A percentile compares a stretch with the other conserved stretches of the same genome.
These are phyloP conservation scores for Maudiozyma saulgeensis DNA, from an alignment of 805 yeast genomes.

Conservation along the genomic window DNA sequence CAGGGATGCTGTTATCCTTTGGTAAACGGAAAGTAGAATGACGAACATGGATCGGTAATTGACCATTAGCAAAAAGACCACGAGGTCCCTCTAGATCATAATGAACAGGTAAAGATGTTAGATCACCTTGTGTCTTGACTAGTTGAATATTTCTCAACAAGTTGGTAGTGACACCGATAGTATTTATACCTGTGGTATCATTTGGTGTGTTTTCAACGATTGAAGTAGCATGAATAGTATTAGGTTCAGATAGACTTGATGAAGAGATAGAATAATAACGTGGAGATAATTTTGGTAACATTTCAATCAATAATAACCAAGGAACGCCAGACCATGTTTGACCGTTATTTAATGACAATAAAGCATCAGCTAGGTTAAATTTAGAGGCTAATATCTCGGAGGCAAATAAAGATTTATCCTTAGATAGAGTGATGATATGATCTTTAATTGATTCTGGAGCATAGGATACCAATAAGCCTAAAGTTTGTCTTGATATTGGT, in stretches of 20 bases:
- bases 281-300: constrained; percentile 74
- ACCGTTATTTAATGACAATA: constrained; percentile 53
- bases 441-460: constrained; percentile 59
- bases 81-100: constrained; percentile 86
- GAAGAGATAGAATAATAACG: constrained; percentile 96
- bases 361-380: constrained; percentile 67
- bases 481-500: constrained; percentile 81
- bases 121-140: constrained; percentile 38
- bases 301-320: constrained; percentile 74
- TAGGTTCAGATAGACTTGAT: constrained; percentile 68
- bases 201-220: constrained; percentile 64
- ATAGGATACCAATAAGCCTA: constrained; percentile 63
- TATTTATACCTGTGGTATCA: constrained; percentile 19
- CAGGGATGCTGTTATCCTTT: constrained; percentile 68
- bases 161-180: constrained; percentile 82
- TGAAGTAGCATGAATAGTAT: constrained; percentile 74
- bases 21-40: constrained; percentile 94
- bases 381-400: constrained; percentile 49
- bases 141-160: constrained; percentile 64
- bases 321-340: constrained; percentile 70
- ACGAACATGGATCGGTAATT: constrained; percentile 85
- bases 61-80: constrained; percentile 34
- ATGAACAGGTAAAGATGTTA: constrained; percentile 33
- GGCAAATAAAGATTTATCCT: constrained; percentile 63
- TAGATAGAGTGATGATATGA: constrained; percentile 39